phyloP scores from a whole-genome alignment of 345 rosid species.

The Brassica juncea region DNA sequence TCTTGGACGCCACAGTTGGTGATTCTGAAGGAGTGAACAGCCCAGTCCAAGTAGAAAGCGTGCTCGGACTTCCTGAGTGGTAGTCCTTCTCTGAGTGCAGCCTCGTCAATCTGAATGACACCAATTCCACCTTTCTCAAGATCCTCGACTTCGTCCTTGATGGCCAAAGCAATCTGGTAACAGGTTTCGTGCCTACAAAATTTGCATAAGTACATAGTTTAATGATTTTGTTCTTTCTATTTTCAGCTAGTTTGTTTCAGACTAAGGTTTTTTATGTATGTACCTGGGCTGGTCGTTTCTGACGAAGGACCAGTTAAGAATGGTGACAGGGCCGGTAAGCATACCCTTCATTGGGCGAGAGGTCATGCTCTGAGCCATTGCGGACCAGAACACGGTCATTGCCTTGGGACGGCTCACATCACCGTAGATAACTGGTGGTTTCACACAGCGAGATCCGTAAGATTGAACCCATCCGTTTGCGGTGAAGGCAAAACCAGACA shows the following conservation, averaged over 20 bases:
- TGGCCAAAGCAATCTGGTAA: constrained; percentile 98
- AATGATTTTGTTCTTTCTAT: background rate
- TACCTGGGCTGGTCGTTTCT: constrained; percentile 99
- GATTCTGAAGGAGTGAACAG: constrained; percentile 99
- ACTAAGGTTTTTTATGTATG: background rate
- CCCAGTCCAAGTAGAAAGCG: constrained; percentile 98
- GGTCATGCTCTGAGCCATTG: constrained; percentile 94
- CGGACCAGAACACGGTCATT: constrained; percentile 98
- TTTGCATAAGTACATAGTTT: background rate
- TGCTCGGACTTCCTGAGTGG: constrained; percentile 98
- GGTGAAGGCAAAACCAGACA: constrained; percentile 94
- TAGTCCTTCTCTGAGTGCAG: constrained; percentile 95
- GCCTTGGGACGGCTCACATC: constrained; percentile 99
- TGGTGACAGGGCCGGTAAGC: constrained; percentile 99
- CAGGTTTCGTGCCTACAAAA: constrained; percentile 81
- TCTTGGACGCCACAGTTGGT: constrained; percentile 88
- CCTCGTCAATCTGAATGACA: constrained; percentile 96
- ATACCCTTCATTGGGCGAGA: constrained; percentile 99
- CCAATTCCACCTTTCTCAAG: constrained; percentile 89
- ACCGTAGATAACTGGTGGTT: constrained; percentile 97
- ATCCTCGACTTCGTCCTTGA: constrained; percentile 98
- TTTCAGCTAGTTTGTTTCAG: constrained; percentile 27
- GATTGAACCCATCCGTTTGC: constrained; percentile 99
- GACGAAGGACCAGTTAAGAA: constrained; percentile 98
- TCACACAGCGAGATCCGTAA: constrained; percentile 95